Conservation (phyloP, 352 stramenopile species). For the Phytophthora nicotianae region DNA sequence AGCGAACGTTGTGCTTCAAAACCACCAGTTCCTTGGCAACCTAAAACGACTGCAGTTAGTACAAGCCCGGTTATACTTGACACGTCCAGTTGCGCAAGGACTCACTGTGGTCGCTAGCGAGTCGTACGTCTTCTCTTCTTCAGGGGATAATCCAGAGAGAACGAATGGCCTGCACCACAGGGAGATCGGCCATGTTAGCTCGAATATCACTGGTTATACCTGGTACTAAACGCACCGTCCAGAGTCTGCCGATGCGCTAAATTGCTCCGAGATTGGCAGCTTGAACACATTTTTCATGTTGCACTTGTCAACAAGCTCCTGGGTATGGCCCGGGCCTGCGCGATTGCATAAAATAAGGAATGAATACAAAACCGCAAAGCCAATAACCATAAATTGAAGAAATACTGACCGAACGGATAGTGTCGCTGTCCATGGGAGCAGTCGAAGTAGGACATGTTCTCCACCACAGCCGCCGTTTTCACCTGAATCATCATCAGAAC, state of each 20-base stretch:
- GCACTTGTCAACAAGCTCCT: constrained; percentile 82
- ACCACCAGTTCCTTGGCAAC: constrained; percentile 83
- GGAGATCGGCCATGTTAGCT: constrained; percentile 7
- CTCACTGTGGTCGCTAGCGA: constrained; percentile 61
- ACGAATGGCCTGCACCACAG: constrained; percentile 72
- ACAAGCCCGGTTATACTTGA: background rate
- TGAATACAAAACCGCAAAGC: background rate
- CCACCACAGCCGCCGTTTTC: constrained; percentile 96
- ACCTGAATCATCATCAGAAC: constrained; percentile 62
- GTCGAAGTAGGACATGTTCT: constrained; percentile 99
- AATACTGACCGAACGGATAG: constrained; percentile 78
- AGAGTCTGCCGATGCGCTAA: constrained; percentile 74
- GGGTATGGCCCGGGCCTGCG: constrained; percentile 69
- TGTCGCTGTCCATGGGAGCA: constrained; percentile 86
- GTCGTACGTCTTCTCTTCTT: constrained; percentile 76
- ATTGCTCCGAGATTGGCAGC: constrained; percentile 78
- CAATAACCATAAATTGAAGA: background rate
- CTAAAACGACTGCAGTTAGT: constrained; percentile 28
- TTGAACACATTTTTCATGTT: constrained; percentile 88
- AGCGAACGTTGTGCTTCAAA: constrained; percentile 69
- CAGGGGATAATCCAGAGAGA: constrained; percentile 64
- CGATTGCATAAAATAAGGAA: background rate
- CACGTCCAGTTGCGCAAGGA: background rate
- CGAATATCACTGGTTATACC: background rate
- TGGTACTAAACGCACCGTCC: constrained; percentile 53